Conservation (phyloP, 352 stramenopile genomes). For the Albugo candida region DNA sequence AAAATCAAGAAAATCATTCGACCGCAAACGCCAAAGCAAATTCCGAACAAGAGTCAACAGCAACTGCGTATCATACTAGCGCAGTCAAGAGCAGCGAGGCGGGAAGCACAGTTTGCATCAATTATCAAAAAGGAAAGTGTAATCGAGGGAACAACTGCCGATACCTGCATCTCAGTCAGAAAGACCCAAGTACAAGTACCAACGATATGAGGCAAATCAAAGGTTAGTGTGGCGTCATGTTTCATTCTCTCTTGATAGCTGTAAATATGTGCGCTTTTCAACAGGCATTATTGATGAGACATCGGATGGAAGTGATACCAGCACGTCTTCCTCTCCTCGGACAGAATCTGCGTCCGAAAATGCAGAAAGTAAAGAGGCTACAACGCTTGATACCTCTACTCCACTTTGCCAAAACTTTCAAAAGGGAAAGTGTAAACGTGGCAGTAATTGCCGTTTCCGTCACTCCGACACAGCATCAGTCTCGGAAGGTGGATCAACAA, state of each 20-base stretch:
- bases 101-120: slow-evolving; percentile 28
- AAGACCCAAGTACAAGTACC: too few species aligned
- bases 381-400: slow-evolving; percentile 20
- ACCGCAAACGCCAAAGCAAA: slow-evolving; percentile 7
- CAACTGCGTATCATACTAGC: slow-evolving; percentile 3
- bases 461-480: slow-evolving; percentile 14
- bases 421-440: slow-evolving; percentile 51
- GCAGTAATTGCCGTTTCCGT: slow-evolving; percentile 31
- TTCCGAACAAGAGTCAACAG: slow-evolving; percentile 7
- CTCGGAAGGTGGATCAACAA: neutral
- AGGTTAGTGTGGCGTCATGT: too few species aligned
- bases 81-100: too few species aligned
- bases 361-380: slow-evolving; percentile 10
- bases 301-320: too few species aligned
- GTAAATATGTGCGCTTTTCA: too few species aligned
- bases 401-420: slow-evolving; percentile 45
- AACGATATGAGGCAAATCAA: too few species aligned
- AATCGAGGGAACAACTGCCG: slow-evolving; percentile 35
- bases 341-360: slow-evolving; percentile 1
- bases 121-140: slow-evolving; percentile 55
- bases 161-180: slow-evolving; percentile 23
- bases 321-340: neutral
- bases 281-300: neutral
- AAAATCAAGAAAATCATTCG: slow-evolving; percentile 16
- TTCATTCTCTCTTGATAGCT: too few species aligned